phyloP scores from a whole-genome alignment of 257 asterid genomes.

The Fraxinus americana region DNA sequence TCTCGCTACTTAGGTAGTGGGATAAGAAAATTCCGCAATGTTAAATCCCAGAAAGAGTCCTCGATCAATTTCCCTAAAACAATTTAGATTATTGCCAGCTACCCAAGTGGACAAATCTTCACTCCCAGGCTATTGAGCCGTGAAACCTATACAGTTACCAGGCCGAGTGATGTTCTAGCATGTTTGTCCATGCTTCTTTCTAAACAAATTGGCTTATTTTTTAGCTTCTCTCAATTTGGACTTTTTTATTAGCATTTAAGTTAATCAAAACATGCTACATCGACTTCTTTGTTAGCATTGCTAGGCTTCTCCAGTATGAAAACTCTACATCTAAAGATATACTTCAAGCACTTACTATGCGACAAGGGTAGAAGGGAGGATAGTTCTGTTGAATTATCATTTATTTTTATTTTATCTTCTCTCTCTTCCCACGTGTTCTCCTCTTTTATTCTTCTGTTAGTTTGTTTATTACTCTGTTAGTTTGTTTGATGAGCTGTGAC shows the following conservation, averaged over 20 bases:
- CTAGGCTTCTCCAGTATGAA: background rate
- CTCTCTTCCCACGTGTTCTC: too few relatives aligned
- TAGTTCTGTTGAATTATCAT: too few relatives aligned
- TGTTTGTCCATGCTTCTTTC: background rate
- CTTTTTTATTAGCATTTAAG: background rate
- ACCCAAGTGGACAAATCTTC: background rate
- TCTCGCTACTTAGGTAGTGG: background rate
- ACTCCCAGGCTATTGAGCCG: background rate
- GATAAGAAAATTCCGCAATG: background rate
- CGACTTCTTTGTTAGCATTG: background rate
- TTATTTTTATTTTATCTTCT: too few relatives aligned
- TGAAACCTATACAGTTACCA: background rate
- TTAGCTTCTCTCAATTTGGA: background rate
- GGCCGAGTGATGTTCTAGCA: background rate
- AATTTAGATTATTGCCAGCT: background rate
- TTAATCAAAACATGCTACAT: background rate
- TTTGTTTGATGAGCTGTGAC: too few relatives aligned
- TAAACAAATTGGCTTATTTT: background rate
- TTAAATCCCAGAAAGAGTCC: background rate
- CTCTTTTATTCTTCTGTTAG: too few relatives aligned
- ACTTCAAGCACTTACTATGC: background rate
- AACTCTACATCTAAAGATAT: constrained; percentile 15
- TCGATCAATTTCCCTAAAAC: background rate
- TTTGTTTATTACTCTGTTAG: too few relatives aligned
- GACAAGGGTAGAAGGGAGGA: too few relatives aligned